A percentile compares a stretch with the other conserved stretches of the same genome.
Evolutionary conservation across 2,329 filamentous ascomycete species (phyloP).

Genomic region (Ceratocystis harringtonii): DNA sequence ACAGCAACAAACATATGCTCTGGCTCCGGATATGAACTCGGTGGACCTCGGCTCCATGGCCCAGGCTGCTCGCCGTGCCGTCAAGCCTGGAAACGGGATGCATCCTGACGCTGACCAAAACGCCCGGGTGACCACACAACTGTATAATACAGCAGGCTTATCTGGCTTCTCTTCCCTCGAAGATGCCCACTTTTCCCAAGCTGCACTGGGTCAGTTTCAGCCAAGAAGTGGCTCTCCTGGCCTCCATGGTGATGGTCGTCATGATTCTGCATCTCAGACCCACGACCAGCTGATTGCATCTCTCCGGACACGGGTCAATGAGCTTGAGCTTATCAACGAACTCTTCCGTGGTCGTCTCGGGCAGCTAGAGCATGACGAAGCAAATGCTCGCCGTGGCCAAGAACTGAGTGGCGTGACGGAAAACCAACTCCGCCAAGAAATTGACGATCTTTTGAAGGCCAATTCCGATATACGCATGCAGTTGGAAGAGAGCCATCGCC

Average conservation of each 20-base stretch:
- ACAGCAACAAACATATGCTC: conserved; percentile 14
- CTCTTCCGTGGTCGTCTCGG: conserved; percentile 60
- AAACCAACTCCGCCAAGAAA: conserved; percentile 40
- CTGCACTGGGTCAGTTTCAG: conserved; percentile 36
- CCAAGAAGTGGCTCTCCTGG: conserved; percentile 39
- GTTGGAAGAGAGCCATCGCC: conserved; percentile 59
- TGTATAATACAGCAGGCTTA: conserved; percentile 54
- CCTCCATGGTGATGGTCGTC: conserved; percentile 44
- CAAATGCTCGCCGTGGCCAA: conserved; percentile 45
- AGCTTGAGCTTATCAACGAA: conserved; percentile 88
- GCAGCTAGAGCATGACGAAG: conserved; percentile 67
- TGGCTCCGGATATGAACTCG: conserved; percentile 15
- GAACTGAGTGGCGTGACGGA: conserved; percentile 42
- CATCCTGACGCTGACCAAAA: conserved; percentile 9
- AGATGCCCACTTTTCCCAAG: conserved; percentile 50
- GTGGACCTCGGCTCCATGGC: conserved; percentile 15
- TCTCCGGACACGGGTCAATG: conserved; percentile 87
- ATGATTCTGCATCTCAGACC: conserved; percentile 52
- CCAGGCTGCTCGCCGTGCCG: conserved; percentile 12
- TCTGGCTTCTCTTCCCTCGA: conserved; percentile 68
- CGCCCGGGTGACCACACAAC: conserved; percentile 19
- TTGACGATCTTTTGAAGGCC: conserved; percentile 31
- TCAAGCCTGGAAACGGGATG: conserved; percentile 11
- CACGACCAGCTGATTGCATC: conserved; percentile 67
- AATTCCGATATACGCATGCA: conserved; percentile 40